Base-by-base conservation (phyloP, 1,284 basidiomycete genomes). In the Apiotrichum veenhuisii region DNA sequence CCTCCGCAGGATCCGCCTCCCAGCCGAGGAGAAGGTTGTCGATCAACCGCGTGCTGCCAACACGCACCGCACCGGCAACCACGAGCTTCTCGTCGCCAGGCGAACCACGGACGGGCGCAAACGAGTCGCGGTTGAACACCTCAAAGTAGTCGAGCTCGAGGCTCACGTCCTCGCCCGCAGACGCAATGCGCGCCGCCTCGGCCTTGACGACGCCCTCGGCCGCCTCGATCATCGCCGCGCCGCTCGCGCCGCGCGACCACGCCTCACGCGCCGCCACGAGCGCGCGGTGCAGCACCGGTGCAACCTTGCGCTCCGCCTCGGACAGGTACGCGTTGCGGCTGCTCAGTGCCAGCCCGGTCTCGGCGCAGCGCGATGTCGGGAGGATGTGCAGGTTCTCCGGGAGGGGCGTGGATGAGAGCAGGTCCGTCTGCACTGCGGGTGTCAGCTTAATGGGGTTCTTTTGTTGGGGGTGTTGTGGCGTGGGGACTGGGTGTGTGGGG, bases 301-400 rank as follows among this genome's bases (percentile, higher is more conserved):
- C 91, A 30, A 85, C 80, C 33, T 76, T 70, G 1, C 86, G 82
- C 63, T 93, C 92, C 20, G 79, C 69, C 0, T 75, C 61, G 0
- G 84, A 82, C 25, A 98, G 84, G 72, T 97, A 96, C 8, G 84
- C 84, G 72, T 98, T 98, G 5, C 96, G 82, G 20, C 92, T 96
- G 26, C 90, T 94, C 20, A 98, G 82, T 0, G 95, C 95, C 20
- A 98, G 82, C 8, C 76, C 75, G 1, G 84, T 80, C 48, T 85
- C 83, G 1, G 74, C 57, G 55, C 80, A 77, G 5, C 94, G 86
- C 12, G 83, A 82, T 1, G 92, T 98, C 0, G 91, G 89, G 3
- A 96, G 80, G 63, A 98, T 91, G 72, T 86, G 85, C 17, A 91
- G 77, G 67, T 84, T 84, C 40, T 84, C 77, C 0, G 86, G 77